Evolutionary conservation across 495 filamentous ascomycete genomes (phyloP), one percentile per base, ranked within the genome.

Genomic region (Clohesyomyces aquaticus): DNA sequence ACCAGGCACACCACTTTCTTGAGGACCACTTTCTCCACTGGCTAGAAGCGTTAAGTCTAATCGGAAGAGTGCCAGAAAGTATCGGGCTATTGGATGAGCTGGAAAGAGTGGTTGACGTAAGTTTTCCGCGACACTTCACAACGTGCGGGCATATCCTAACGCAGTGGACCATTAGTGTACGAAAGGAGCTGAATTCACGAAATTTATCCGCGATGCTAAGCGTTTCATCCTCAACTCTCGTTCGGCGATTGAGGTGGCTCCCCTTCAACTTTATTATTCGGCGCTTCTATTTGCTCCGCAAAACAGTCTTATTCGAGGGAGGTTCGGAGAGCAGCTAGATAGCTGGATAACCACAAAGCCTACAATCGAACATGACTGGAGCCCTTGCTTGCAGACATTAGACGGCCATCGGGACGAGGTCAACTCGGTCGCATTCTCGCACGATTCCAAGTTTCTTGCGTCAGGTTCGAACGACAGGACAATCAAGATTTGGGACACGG

Each of bases 211-310:
- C 14, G 32, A 38, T 38, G 14, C 14, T 6, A 38, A 38, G 32
- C 32, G 32, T 38, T 38, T 38, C 32, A 38, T 38, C 6, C 32
- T 38, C 32, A 6, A 38, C 32, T 6, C 6, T 14, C 32, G 32
- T 6, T 14, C 32, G 32, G 32, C 14, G 32, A 38, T 38, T 38
- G 32, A 38, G 32, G 6, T 6, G 6, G 32, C 14, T 14, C 32
- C 32, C 6, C 32, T 38, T 38, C 32, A 38, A 38, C 6, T 38
- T 6, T 38, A 38, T 23, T 47, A 18, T 23, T 8, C 6, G 19
- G 70, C 72, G 16, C 71, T 77, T 19, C 14, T 74, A 4, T 78
- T 78, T 48, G 59, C 65, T 22, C 76, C 72, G 10, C 35, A 26
- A 12, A 26, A 10, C 4, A 76, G 74, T 48, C 26, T 75, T 12